These are phyloP conservation scores for Vigna hirtella DNA, from an alignment of 306 rosid species.

Conservation along the genomic window DNA sequence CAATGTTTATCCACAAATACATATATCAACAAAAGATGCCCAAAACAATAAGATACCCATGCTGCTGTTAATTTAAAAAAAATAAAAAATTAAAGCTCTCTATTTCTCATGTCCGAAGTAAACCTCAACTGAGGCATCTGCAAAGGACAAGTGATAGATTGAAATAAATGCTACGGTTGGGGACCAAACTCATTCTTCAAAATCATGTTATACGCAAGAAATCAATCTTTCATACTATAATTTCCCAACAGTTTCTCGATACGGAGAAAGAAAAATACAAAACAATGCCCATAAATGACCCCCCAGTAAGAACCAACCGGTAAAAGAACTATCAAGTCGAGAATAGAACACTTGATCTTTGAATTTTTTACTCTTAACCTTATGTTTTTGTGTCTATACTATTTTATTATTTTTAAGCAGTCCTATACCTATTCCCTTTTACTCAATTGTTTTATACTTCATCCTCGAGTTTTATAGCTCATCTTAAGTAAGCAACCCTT, in stretches of 20 bases:
- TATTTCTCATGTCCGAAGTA: background rate
- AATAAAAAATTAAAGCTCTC: background rate
- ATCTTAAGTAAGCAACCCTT: background rate
- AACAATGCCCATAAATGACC: background rate
- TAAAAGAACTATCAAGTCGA: background rate
- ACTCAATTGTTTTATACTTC: background rate
- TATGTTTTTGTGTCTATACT: background rate
- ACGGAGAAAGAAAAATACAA: background rate
- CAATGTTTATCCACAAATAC: background rate
- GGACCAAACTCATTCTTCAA: background rate
- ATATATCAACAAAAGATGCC: background rate
- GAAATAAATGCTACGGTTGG: constrained; percentile 13
- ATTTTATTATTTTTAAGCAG: constrained; percentile 1
- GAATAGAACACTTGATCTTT: background rate
- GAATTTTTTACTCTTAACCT: background rate
- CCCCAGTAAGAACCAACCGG: background rate
- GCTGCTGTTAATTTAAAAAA: background rate
- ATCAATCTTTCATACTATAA: constrained; percentile 4
- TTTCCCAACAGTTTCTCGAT: constrained; percentile 3
- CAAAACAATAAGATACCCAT: background rate
- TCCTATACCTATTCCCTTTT: constrained; percentile 6
- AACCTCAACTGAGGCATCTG: background rate
- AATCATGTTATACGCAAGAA: background rate
- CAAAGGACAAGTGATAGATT: background rate
- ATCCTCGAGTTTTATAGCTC: constrained; percentile 14